Base-by-base conservation (phyloP, 225 moss, liverwort and hornwort species). In the Neckera pumila region DNA sequence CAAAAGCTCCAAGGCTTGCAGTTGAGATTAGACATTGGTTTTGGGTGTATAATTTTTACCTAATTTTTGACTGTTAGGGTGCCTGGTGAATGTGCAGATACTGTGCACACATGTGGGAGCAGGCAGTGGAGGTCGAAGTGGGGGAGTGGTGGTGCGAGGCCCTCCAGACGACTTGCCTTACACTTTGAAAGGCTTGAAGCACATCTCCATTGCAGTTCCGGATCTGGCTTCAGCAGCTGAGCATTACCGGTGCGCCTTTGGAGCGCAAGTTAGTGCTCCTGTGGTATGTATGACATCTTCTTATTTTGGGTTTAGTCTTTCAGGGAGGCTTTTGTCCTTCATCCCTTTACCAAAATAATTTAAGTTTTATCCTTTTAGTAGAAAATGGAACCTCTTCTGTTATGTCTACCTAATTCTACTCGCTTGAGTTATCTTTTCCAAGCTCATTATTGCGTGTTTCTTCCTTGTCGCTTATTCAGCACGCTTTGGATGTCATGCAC, bases 171-270 rank as follows among this genome's bases (percentile, higher is more conserved):
- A 95, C 88, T 90, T 96, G 31, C 97, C 97, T 45, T 97, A 92
- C 86, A 87, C 93, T 38, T 89, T 97, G 28, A 95, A 96, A 86
- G 97, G 96, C 25, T 81, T 96, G 81, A 96, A 93, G 86, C 97
- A 97, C 93, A 97, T 96, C 67, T 95, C 97, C 45, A 92, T 95
- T 87, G 97, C 94, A 65, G 97, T 96, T 51, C 97, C 97, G 72
- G 96, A 97, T 73, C 91, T 97, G 67, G 76, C 91, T 79, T 79
- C 84, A 12, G 96, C 97, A 64, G 94, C 94, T 70, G 95, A 97
- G 86, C 96, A 94, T 84, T 97, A 97, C 88, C 95, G 93, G 45
- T 94, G 90, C 86, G 97, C 96, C 23, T 97, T 93, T 40, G 97
- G 97, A 90, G 97, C 97, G 74, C 92, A 96, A 87, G 95, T 97